These are phyloP conservation scores for Phaffia tasmanica DNA, from an alignment of 768 basidiomycete species.

Conservation along the genomic window DNA sequence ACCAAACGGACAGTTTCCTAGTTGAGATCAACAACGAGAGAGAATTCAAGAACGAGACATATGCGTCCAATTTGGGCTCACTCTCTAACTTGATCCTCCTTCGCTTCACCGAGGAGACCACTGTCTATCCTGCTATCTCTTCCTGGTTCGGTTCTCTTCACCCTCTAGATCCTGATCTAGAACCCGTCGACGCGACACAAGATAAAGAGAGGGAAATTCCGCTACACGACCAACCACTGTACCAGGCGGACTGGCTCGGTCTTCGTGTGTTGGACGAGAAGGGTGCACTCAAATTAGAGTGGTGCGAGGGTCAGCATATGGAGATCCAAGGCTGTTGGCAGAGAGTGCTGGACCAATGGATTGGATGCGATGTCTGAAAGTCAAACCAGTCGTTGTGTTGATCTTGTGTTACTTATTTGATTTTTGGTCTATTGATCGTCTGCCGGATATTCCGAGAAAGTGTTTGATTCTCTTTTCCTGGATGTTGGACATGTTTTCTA, in stretches of 20 bases:
- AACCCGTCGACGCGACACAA: not conserved
- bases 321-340: slow-evolving; percentile 40
- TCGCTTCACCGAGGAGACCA: slow-evolving; percentile 60
- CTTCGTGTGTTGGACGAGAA: slow-evolving; percentile 57
- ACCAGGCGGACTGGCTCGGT: slow-evolving; percentile 71
- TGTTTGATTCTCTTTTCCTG: too few relatives aligned
- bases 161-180: slow-evolving; percentile 31
- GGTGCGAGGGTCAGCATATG: slow-evolving; percentile 70
- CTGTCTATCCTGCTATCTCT: slow-evolving; percentile 72
- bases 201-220: slow-evolving; percentile 46
- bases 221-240: slow-evolving; percentile 62
- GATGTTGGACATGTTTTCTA: too few relatives aligned
- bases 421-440: too few relatives aligned
- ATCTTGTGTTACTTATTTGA: too few relatives aligned
- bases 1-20: slow-evolving; percentile 47
- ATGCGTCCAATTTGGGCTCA: slow-evolving; percentile 50
- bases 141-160: slow-evolving; percentile 74
- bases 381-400: too few relatives aligned
- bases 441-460: too few relatives aligned
- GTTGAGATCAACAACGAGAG: slow-evolving; percentile 68
- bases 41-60: slow-evolving; percentile 49
- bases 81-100: slow-evolving; percentile 61
- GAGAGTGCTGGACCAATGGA: not conserved
- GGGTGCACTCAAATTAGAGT: slow-evolving; percentile 49
- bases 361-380: not conserved